These are phyloP conservation scores for Oryza meridionalis DNA, from an alignment of 176 grass and related monocot species.

Conservation along the genomic window DNA sequence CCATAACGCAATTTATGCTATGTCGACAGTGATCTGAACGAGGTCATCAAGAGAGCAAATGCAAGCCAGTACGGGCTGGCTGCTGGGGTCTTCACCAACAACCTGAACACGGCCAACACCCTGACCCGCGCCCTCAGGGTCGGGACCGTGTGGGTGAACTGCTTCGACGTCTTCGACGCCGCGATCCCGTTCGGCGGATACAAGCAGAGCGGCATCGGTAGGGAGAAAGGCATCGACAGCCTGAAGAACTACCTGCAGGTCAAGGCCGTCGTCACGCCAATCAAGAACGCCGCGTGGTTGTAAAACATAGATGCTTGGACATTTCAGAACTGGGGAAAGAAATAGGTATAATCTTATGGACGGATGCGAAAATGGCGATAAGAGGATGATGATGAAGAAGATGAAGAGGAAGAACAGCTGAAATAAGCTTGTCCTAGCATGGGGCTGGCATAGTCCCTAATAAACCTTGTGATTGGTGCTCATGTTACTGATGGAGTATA, in stretches of 20 bases:
- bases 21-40: slow-evolving; percentile 44
- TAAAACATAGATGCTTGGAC: slow-evolving; percentile 12
- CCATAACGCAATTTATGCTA: not conserved
- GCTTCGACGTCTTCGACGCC: slow-evolving; percentile 78
- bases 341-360: not conserved
- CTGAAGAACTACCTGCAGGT: slow-evolving; percentile 92
- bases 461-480: slow-evolving; percentile 33
- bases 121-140: slow-evolving; percentile 60
- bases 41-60: slow-evolving; percentile 74
- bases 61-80: slow-evolving; percentile 68
- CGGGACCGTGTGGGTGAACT: slow-evolving; percentile 87
- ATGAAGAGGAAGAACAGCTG: not conserved
- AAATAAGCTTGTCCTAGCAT: slow-evolving; percentile 39
- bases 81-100: slow-evolving; percentile 88
- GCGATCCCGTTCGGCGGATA: slow-evolving; percentile 91
- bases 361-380: not conserved
- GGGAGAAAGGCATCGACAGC: slow-evolving; percentile 96
- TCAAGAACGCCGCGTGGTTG: slow-evolving; percentile 84
- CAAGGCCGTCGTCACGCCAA: slow-evolving; percentile 73
- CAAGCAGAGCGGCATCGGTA: slow-evolving; percentile 90
- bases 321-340: not conserved
- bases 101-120: slow-evolving; percentile 86
- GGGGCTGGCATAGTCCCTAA: slow-evolving; percentile 23
- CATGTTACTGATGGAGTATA: not conserved
- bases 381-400: not conserved